phyloP scores from a whole-genome alignment of 805 yeast species.

The Barnettozyma californica region DNA sequence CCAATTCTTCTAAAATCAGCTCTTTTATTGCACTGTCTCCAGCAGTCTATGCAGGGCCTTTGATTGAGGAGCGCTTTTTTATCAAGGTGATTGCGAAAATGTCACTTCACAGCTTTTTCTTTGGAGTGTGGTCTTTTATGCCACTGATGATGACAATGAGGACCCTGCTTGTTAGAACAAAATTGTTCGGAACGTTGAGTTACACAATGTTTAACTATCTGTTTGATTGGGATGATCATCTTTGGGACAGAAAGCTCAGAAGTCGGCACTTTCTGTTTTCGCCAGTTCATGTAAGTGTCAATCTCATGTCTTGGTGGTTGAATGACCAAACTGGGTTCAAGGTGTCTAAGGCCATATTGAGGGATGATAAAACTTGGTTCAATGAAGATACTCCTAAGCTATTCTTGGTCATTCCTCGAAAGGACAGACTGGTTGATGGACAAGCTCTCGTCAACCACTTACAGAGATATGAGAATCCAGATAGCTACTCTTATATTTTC shows the following conservation, averaged over 20 bases:
- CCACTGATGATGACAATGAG: constrained; percentile 68
- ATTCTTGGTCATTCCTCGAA: constrained; percentile 62
- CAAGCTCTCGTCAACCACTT: constrained; percentile 60
- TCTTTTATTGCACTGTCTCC: constrained; percentile 81
- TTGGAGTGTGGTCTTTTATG: constrained; percentile 76
- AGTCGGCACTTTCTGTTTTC: constrained; percentile 78
- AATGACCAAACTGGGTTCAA: constrained; percentile 42
- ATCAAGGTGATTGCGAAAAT: constrained; percentile 56
- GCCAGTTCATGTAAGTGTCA: constrained; percentile 75
- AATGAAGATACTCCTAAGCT: constrained; percentile 47
- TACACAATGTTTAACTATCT: constrained; percentile 82
- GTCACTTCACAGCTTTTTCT: constrained; percentile 44
- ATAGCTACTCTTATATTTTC: constrained; percentile 27
- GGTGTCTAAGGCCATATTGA: constrained; percentile 38
- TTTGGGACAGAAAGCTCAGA: constrained; percentile 68
- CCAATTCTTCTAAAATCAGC: constrained; percentile 50
- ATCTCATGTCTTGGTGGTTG: constrained; percentile 92
- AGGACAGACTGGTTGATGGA: constrained; percentile 78
- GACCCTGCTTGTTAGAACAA: constrained; percentile 38
- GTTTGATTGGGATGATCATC: constrained; percentile 78
- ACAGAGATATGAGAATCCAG: constrained; percentile 44
- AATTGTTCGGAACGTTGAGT: constrained; percentile 58
- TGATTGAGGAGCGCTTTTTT: constrained; percentile 58
- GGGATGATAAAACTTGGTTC: constrained; percentile 53
- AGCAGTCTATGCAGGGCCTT: constrained; percentile 81